phyloP scores from a whole-genome alignment of 2,329 filamentous ascomycete genomes.

The Diaporthe vexans region DNA sequence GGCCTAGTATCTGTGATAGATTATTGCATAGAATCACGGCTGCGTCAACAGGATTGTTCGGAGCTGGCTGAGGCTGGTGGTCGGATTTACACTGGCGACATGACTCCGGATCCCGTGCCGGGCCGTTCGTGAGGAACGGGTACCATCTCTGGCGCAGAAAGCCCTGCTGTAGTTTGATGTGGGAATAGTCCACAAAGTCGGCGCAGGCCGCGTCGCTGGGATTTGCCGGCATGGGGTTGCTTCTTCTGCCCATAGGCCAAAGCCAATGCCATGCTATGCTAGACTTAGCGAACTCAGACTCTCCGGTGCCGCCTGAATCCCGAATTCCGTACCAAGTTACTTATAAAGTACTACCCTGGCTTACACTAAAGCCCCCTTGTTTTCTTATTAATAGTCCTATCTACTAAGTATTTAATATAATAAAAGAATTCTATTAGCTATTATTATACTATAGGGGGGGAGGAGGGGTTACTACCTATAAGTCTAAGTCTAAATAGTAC shows the following conservation, averaged over 20 bases:
- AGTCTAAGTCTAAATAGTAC: no score
- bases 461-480: no score
- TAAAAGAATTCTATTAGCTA: no score
- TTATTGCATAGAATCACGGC: neutral
- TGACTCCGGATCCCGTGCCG: slow-evolving; percentile 28
- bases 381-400: no score
- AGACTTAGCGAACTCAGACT: no score
- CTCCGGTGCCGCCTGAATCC: no score
- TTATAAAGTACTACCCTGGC: no score
- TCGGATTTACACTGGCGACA: slow-evolving; percentile 9
- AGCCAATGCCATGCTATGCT: neutral
- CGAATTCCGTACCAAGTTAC: no score
- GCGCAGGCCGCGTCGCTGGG: neutral
- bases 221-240: slow-evolving; percentile 8
- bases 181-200: neutral
- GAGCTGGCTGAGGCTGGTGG: neutral
- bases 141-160: neutral
- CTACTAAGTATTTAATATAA: no score
- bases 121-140: neutral
- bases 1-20: neutral
- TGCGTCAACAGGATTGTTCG: slow-evolving; percentile 10
- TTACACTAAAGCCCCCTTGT: no score
- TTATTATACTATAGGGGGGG: no score
- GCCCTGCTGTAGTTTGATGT: neutral
- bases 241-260: neutral